These are phyloP conservation scores for Pulveroboletus sp. DNA, from an alignment of 768 basidiomycete genomes.

Conservation along the genomic window DNA sequence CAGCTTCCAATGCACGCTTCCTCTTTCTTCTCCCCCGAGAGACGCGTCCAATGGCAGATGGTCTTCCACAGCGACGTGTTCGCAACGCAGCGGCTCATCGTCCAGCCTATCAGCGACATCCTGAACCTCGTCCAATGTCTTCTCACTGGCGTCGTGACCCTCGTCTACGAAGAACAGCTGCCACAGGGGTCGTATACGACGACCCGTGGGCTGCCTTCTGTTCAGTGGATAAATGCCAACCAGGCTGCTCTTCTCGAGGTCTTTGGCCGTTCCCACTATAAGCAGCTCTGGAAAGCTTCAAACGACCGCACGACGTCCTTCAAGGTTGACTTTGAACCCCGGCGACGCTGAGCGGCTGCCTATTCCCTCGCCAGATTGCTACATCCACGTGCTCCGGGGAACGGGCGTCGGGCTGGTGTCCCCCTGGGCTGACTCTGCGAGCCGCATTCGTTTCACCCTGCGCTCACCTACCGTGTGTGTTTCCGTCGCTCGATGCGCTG, in stretches of 20 bases:
- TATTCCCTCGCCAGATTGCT: constrained; percentile 4
- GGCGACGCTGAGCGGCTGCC: constrained; percentile 30
- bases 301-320: constrained; percentile 66
- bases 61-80: constrained; percentile 79
- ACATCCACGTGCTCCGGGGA: constrained; percentile 7
- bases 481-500: constrained; percentile 14
- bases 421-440: constrained; percentile 5
- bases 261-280: constrained; percentile 70
- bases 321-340: constrained; percentile 62
- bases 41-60: constrained; percentile 87
- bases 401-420: constrained; percentile 16
- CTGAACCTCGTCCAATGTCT: constrained; percentile 66
- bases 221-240: constrained; percentile 72
- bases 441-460: constrained; percentile 6
- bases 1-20: constrained; percentile 75
- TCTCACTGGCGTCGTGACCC: constrained; percentile 64
- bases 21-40: constrained; percentile 81
- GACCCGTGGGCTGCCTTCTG: constrained; percentile 69
- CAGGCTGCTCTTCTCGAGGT: constrained; percentile 63
- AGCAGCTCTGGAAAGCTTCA: constrained; percentile 66
- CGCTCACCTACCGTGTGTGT: constrained; percentile 11
- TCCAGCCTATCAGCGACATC: constrained; percentile 66
- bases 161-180: constrained; percentile 72
- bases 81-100: constrained; percentile 63
- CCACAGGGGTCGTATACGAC: constrained; percentile 68